Conservation (phyloP, 352 stramenopile genomes). For the Phytopythium boreale region DNA sequence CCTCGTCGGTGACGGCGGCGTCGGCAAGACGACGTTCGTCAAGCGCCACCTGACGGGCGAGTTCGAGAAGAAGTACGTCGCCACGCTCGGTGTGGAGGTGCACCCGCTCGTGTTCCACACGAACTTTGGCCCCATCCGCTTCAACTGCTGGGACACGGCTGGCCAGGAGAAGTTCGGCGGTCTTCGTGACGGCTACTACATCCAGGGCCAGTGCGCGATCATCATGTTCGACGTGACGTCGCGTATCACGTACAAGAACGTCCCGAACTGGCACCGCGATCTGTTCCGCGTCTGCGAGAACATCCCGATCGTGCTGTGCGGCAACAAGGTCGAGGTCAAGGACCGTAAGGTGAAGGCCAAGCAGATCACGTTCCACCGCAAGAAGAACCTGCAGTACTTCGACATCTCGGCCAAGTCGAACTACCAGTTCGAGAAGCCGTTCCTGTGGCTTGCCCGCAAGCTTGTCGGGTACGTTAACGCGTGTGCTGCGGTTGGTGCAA, state of each 20-base stretch:
- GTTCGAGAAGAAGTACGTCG: constrained; percentile 99
- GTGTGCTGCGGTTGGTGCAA: neutral
- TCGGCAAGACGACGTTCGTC: constrained; percentile 99
- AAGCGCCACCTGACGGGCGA: constrained; percentile 99
- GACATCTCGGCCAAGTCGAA: constrained; percentile 99
- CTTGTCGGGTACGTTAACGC: constrained; percentile 87
- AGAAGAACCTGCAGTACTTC: constrained; percentile 99
- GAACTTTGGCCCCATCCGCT: constrained; percentile 98
- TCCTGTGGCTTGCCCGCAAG: constrained; percentile 99
- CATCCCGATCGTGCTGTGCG: constrained; percentile 99
- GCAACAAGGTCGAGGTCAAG: constrained; percentile 99
- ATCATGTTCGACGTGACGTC: constrained; percentile 99
- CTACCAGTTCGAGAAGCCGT: constrained; percentile 99
- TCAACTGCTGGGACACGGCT: constrained; percentile 99
- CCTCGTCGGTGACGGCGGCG: constrained; percentile 98
- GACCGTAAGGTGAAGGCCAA: constrained; percentile 99
- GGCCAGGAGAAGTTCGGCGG: constrained; percentile 99
- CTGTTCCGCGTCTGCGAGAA: constrained; percentile 99
- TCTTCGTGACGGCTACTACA: constrained; percentile 97
- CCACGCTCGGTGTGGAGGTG: constrained; percentile 99
- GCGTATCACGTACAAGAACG: constrained; percentile 99
- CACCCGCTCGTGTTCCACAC: constrained; percentile 99
- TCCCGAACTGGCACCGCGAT: constrained; percentile 99
- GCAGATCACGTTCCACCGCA: constrained; percentile 99
- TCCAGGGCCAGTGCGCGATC: constrained; percentile 99